Evolutionary conservation across 1,139 yeast species (phyloP), one percentile per base, ranked within the genome.

Genomic region (Diutina ranongensis): DNA sequence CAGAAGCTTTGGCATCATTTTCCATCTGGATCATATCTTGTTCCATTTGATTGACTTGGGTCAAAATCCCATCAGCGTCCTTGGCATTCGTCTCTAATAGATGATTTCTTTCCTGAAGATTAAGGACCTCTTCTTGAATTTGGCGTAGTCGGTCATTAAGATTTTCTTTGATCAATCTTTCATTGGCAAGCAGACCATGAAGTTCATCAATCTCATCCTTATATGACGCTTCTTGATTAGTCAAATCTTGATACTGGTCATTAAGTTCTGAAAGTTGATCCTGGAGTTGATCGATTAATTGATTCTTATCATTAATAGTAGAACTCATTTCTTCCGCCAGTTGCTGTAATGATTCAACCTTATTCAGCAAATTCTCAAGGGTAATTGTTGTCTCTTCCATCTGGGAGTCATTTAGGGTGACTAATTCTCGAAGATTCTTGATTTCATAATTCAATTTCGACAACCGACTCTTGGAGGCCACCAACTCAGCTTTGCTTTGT

Each of bases 151-250:
- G 40, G 5, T 18, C 28, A 13, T 13, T 21, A n/a, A 35, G 13
- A 12, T 35, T 28, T 15, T 35, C 40, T 5, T 12, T 20, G 12
- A 21, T 12, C 9, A 21, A n/a, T 4, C 22, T 15, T 8, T 35
- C 13, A 9, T 13, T 4, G 8, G 20, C 22, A 22, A 35, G 22
- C 22, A 21, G 4, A 18, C 16, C n/a, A 13, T 35, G 40, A 20
- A 35, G 16, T 7, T 35, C 40, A 35, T 35, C 40, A 20, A 35
- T 35, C n/a, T 35, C 40, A 8, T 20, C 27, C 28, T 35, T 35
- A 13, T 35, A 21, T 5, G 12, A 5, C 27, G n/a, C 15, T 21
- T 35, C 40, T n/a, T 35, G 28, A 21, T 9, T 13, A 4, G 28
- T 22, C 22, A 35, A 22, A 13, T 35, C 40, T 10, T 21, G 27